phyloP scores from a whole-genome alignment of 2,329 filamentous ascomycete species.

The Phialophora macrospora region DNA sequence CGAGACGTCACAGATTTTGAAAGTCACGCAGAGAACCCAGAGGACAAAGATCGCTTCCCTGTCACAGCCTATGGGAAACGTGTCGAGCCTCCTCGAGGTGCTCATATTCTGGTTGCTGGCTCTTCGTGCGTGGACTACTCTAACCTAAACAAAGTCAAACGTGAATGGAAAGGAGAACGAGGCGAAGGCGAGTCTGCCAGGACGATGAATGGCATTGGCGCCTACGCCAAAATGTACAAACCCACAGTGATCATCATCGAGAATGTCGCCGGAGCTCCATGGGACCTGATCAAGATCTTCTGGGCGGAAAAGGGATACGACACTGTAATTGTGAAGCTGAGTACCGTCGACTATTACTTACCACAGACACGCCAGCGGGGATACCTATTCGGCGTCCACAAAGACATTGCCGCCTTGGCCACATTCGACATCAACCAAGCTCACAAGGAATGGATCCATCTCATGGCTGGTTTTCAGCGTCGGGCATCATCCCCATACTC shows the following conservation, averaged over 20 bases:
- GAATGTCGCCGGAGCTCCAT: constrained; percentile 69
- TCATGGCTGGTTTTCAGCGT: constrained; percentile 58
- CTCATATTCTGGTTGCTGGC: constrained; percentile 72
- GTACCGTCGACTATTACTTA: constrained; percentile 74
- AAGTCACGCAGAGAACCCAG: constrained; percentile 46
- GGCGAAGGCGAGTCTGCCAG: constrained; percentile 66
- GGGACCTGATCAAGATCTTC: constrained; percentile 56
- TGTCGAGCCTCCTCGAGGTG: constrained; percentile 59
- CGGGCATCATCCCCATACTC: constrained; percentile 66
- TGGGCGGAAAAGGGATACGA: constrained; percentile 62
- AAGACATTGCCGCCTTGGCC: constrained; percentile 36
- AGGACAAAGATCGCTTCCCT: constrained; percentile 26
- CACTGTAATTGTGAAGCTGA: constrained; percentile 56
- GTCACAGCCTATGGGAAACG: constrained; percentile 70
- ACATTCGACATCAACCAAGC: constrained; percentile 37
- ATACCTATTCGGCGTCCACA: constrained; percentile 64
- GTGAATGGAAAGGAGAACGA: constrained; percentile 48
- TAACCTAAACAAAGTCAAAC: constrained; percentile 62
- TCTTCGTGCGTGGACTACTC: constrained; percentile 80
- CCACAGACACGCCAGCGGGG: constrained; percentile 70
- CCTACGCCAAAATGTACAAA: constrained; percentile 59
- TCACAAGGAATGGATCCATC: constrained; percentile 51
- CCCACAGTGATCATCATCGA: constrained; percentile 72
- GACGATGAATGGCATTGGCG: constrained; percentile 67
- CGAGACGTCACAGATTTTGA: constrained; percentile 64